Evolutionary conservation across 1,284 basidiomycete species (phyloP).

Genomic region (Erythrobasidium hasegawianum): DNA sequence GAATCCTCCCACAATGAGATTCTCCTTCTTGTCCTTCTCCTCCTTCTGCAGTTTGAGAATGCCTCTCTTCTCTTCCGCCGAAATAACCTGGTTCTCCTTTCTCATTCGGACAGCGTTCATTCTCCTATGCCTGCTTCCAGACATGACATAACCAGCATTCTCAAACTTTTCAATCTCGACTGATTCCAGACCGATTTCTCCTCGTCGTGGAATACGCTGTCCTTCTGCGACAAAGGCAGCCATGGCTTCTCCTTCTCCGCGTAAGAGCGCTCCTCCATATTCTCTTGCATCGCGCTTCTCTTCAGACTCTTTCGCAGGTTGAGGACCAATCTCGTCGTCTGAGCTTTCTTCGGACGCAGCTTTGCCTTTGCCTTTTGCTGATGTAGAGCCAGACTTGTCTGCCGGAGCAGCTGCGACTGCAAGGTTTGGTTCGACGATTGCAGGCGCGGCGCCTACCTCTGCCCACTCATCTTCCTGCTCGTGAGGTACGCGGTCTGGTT

Average conservation of each 20-base stretch:
- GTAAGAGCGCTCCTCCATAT: constrained; percentile 76
- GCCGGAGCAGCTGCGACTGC: constrained; percentile 15
- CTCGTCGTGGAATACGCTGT: constrained; percentile 90
- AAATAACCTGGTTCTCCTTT: constrained; percentile 97
- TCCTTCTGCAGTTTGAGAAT: constrained; percentile 89
- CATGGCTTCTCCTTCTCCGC: constrained; percentile 96
- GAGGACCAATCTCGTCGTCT: constrained; percentile 47
- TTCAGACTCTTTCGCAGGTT: constrained; percentile 37
- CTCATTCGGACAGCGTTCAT: constrained; percentile 84
- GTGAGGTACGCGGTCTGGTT: neutral
- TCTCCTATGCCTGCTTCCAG: constrained; percentile 71
- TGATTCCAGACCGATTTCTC: constrained; percentile 89
- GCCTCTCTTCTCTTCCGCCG: constrained; percentile 89
- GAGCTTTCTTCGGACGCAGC: constrained; percentile 42
- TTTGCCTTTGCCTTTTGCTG: constrained; percentile 38
- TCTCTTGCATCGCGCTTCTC: constrained; percentile 15
- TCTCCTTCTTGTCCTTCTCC: constrained; percentile 83
- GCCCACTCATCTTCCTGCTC: constrained; percentile 41
- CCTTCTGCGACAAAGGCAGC: constrained; percentile 88
- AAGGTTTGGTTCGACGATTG: constrained; percentile 1
- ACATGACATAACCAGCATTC: constrained; percentile 95
- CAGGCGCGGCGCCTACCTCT: constrained; percentile 40
- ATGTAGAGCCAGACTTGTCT: constrained; percentile 17
- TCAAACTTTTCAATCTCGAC: constrained; percentile 84
- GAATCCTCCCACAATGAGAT: constrained; percentile 48